Base-by-base conservation (phyloP, 1,284 basidiomycete species). In the Marasmius oreades region DNA sequence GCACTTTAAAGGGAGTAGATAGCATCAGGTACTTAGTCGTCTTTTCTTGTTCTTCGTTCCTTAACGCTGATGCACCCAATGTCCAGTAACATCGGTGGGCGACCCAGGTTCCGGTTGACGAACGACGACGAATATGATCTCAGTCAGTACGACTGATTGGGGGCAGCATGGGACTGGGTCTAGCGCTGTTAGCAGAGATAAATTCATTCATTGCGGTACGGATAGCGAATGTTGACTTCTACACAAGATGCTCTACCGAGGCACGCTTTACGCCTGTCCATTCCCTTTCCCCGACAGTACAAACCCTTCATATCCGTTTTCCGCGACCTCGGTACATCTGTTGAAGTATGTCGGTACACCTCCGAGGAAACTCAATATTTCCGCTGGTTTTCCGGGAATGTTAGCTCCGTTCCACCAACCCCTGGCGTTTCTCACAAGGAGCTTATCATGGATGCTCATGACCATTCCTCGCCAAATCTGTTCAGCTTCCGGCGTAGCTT, bases 361-460 rank as follows among this genome's bases (percentile, higher is more conserved):
- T 18, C 53, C 53, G 2, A 18, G 7, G 28, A 23, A 55, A 14
- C 31, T 48, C n/a, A 48, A 24, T 10, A 24, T 31, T 23, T 55
- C 44, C 5, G 48, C 31, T 16, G 3, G 4, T 18, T 48, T 34
- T 11, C 53, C 53, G 16, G 53, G 53, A 4, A 57, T 51, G 36
- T 57, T 57, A 5, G 18, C 33, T 20, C 51, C 51, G n/a, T 45
- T 57, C 23, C 51, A 57, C 55, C 55, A 56, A 16, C n/a, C 16
- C 23, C 23, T 51, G 3, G 55, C 50, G 31, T 52, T 52, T 20
- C 7, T 24, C 28, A 34, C 23, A 5, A 47, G 48, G 16, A 12
- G 24, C 18, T 24, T 14, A 24, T 48, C 48, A 11, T 47, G 18
- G 7, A 31, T 10, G 5, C 16, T 11, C 23, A 37, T 34, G 8